Percentiles rank a stretch among this genome's conserved stretches.
These are phyloP conservation scores for Backusella sp. DNA, from an alignment of 192 early-diverging fungal species.

Conservation along the genomic window DNA sequence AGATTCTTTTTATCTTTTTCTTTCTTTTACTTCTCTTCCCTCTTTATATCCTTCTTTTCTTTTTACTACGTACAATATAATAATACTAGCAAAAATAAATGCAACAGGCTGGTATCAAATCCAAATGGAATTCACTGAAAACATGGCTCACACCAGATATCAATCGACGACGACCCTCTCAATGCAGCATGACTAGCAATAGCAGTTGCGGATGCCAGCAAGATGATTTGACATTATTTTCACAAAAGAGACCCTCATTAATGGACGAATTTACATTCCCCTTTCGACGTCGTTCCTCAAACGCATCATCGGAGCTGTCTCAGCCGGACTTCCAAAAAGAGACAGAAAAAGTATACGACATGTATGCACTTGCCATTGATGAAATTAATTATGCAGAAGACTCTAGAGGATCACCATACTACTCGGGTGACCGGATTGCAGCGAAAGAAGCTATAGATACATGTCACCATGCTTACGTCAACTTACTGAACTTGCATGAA, in stretches of 20 bases:
- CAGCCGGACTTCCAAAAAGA: constrained; percentile 10
- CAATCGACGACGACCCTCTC: constrained; percentile 1
- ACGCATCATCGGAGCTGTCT: constrained; percentile 3
- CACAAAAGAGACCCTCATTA: neutral
- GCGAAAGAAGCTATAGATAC: constrained; percentile 38
- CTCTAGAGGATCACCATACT: constrained; percentile 42
- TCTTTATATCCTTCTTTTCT: neutral
- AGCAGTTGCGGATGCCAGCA: neutral
- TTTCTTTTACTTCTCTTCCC: neutral
- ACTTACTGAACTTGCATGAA: constrained; percentile 16
- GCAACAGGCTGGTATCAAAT: neutral
- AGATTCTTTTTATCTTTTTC: neutral
- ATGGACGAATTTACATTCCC: constrained; percentile 5
- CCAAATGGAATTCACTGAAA: constrained; percentile 12
- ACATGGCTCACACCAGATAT: constrained; percentile 19
- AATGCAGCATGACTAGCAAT: constrained; percentile 1
- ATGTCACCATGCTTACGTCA: constrained; percentile 26
- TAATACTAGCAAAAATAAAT: neutral
- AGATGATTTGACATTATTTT: neutral
- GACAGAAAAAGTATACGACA: neutral
- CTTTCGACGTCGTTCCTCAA: constrained; percentile 8
- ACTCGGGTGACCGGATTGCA: constrained; percentile 40
- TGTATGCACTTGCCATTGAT: constrained; percentile 13
- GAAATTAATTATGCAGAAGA: constrained; percentile 39
- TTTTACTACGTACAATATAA: neutral